These are phyloP conservation scores for Diophrys appendiculata DNA, from an alignment of 73 alveolate species.

Conservation along the genomic window DNA sequence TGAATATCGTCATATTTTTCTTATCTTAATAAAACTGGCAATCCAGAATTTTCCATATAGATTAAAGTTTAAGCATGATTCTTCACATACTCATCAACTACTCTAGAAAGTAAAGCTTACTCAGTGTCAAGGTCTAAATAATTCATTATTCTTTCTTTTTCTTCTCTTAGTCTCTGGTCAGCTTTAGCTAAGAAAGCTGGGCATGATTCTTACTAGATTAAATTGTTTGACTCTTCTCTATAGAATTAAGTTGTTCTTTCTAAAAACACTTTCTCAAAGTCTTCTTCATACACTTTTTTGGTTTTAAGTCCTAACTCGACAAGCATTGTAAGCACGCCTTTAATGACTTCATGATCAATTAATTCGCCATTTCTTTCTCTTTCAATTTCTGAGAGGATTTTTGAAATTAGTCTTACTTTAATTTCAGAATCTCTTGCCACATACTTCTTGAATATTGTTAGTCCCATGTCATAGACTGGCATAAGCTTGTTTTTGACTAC, in stretches of 20 bases:
- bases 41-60: conserved; percentile 59
- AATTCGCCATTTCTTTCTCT: conserved; percentile 71
- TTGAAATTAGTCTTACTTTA: conserved; percentile 28
- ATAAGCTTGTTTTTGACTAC: conserved; percentile 69
- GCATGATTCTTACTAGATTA: conserved; percentile 56
- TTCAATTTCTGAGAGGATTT: conserved; percentile 47
- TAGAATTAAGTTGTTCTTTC: conserved; percentile 42
- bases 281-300: conserved; percentile 48
- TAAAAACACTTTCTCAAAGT: conserved; percentile 57
- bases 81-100: conserved; percentile 38
- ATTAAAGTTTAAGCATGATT: conserved; percentile 47
- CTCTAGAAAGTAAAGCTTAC: conserved; percentile 28
- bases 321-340: conserved; percentile 60
- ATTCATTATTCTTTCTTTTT: conserved; percentile 52
- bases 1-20: conserved; percentile 37
- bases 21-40: conserved; percentile 23
- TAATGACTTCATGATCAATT: conserved; percentile 57
- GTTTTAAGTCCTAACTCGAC: conserved; percentile 70
- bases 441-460: conserved; percentile 54
- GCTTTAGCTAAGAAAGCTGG: conserved; percentile 66
- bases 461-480: conserved; percentile 66
- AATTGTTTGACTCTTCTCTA: conserved; percentile 48
- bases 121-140: conserved; percentile 52
- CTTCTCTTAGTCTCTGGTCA: conserved; percentile 71
- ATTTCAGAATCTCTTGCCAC: conserved; percentile 42